phyloP scores from a whole-genome alignment of 1,284 basidiomycete genomes.

The Phlebopus sp. region DNA sequence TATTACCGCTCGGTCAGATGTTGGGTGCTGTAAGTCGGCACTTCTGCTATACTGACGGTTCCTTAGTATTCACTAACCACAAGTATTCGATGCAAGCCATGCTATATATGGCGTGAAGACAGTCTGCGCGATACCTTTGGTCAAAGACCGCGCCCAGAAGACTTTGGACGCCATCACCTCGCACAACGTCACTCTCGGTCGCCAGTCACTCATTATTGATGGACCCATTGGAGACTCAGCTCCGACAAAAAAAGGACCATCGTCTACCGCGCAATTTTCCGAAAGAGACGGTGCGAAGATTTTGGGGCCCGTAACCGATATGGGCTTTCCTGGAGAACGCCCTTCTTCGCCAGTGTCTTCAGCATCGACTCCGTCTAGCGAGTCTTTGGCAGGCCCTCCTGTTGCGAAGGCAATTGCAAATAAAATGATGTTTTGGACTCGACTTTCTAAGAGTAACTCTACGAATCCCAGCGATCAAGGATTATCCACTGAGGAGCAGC shows the following conservation, averaged over 20 bases:
- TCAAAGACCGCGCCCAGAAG: conserved; percentile 54
- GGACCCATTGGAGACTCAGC: conserved; percentile 26
- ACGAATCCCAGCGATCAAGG: conserved; percentile 7
- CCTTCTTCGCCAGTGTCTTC: conserved; percentile 47
- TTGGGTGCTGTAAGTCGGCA: conserved; percentile 62
- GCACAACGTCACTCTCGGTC: conserved; percentile 42
- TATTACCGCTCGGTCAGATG: conserved; percentile 54
- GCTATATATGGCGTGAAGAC: conserved; percentile 63
- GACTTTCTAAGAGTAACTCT: conserved; percentile 42
- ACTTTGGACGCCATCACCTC: conserved; percentile 50
- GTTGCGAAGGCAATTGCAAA: conserved; percentile 60
- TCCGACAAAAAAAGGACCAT: conserved; percentile 11
- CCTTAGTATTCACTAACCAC: conserved; percentile 9
- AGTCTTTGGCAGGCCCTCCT: conserved; percentile 45
- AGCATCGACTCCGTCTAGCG: conserved; percentile 53
- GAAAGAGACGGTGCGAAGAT: conserved; percentile 41
- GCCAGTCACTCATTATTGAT: conserved; percentile 42
- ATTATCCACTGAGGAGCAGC: conserved; percentile 33
- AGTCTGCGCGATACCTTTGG: conserved; percentile 64
- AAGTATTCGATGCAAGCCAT: conserved; percentile 62
- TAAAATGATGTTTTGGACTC: conserved; percentile 71
- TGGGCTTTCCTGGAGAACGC: conserved; percentile 18
- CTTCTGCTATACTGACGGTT: neutral
- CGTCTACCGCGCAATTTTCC: conserved; percentile 48
- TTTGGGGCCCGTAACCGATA: conserved; percentile 33